phyloP scores from a whole-genome alignment of 768 basidiomycete species.

The Royoungia palumana region DNA sequence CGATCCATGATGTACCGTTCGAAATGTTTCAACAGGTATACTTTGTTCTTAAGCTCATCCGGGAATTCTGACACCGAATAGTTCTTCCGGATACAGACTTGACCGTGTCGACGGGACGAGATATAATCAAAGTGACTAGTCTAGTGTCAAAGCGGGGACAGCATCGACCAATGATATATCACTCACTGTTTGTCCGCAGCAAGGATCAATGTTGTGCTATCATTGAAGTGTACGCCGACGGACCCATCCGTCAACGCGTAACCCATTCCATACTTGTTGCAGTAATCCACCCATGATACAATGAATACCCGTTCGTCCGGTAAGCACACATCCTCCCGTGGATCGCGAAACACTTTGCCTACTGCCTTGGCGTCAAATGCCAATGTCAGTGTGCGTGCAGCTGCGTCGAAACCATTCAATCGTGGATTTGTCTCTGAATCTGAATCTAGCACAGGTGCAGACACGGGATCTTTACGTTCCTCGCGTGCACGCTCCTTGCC shows the following conservation, averaged over 20 bases:
- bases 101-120: slow-evolving; percentile 60
- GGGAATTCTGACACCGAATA: slow-evolving; percentile 70
- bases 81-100: slow-evolving; percentile 68
- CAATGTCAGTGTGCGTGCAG: slow-evolving; percentile 44
- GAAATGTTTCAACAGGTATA: slow-evolving; percentile 91
- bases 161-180: neutral
- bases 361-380: slow-evolving; percentile 69
- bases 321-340: slow-evolving; percentile 50
- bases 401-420: slow-evolving; percentile 65
- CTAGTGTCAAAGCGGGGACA: neutral
- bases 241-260: slow-evolving; percentile 95
- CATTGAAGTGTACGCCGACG: slow-evolving; percentile 95
- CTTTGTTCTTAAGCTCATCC: slow-evolving; percentile 82
- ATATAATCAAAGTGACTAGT: slow-evolving; percentile 88
- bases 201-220: slow-evolving; percentile 83
- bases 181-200: slow-evolving; percentile 83
- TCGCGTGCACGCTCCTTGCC: slow-evolving; percentile 30
- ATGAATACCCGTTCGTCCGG: slow-evolving; percentile 83
- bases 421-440: slow-evolving; percentile 29
- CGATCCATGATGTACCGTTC: slow-evolving; percentile 92
- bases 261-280: slow-evolving; percentile 99
- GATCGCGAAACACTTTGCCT: slow-evolving; percentile 67
- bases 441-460: slow-evolving; percentile 7
- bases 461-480: slow-evolving; percentile 17
- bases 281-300: slow-evolving; percentile 98